phyloP scores from a whole-genome alignment of 805 yeast genomes.

The Lipomyces orientalis region DNA sequence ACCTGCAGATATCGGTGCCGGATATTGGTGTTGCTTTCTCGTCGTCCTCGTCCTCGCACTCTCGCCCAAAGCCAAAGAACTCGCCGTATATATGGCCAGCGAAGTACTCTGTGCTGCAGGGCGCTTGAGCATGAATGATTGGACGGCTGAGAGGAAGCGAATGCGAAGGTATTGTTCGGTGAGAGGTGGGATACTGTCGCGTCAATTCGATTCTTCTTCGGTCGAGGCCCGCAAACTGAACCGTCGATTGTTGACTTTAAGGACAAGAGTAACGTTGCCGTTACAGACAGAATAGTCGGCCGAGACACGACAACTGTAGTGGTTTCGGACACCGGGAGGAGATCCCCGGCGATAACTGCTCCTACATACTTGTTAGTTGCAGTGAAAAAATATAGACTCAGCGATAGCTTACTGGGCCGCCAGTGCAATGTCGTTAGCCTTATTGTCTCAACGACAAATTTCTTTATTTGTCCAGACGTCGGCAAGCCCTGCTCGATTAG shows the following conservation, averaged over 20 bases:
- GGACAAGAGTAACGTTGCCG: background rate
- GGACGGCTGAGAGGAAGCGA: slow-evolving; percentile 30
- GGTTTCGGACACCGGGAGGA: background rate
- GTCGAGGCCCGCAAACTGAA: slow-evolving; percentile 25
- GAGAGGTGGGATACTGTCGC: slow-evolving; percentile 17
- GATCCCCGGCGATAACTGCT: background rate
- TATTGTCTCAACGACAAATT: slow-evolving; percentile 12
- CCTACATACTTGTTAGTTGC: background rate
- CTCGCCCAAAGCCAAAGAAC: slow-evolving; percentile 9
- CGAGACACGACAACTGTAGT: slow-evolving; percentile 29
- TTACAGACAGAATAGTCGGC: slow-evolving; percentile 10
- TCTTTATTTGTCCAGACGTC: background rate
- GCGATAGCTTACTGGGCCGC: background rate
- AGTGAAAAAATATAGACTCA: background rate
- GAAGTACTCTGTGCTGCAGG: slow-evolving; percentile 29
- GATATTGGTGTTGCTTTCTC: background rate
- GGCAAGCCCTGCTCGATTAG: too few species aligned
- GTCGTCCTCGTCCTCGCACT: slow-evolving; percentile 14
- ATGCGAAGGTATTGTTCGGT: slow-evolving; percentile 27
- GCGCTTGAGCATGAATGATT: slow-evolving; percentile 1
- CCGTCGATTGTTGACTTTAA: slow-evolving; percentile 20
- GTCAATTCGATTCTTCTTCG: slow-evolving; percentile 17
- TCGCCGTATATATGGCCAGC: slow-evolving; percentile 25
- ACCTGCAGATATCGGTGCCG: slow-evolving; percentile 26
- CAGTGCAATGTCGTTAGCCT: slow-evolving; percentile 2